Conservation (phyloP, 148 eudicot species). For the Camellia granthamiana region DNA sequence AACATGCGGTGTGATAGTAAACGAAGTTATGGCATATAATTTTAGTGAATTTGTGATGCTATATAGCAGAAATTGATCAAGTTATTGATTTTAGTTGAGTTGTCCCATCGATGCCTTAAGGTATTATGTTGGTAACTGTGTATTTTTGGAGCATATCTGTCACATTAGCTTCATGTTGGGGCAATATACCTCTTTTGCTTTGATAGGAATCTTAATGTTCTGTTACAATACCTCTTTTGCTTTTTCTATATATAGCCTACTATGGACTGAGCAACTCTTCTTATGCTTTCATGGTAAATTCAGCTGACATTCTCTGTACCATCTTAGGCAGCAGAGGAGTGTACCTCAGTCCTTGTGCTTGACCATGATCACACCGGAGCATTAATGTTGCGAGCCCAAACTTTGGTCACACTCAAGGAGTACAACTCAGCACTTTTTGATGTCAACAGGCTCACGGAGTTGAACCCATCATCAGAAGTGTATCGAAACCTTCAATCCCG, state of each 20-base stretch:
- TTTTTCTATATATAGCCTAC: not conserved
- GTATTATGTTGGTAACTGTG: not conserved
- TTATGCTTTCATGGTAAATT: not conserved
- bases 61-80: not conserved
- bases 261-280: not conserved
- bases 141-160: not conserved
- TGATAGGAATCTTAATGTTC: not conserved
- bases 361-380: constrained; percentile 90
- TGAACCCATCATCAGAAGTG: constrained; percentile 86
- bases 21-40: not conserved
- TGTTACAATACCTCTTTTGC: not conserved
- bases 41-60: not conserved
- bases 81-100: not conserved
- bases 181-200: not conserved
- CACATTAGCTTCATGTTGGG: not conserved
- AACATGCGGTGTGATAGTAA: not conserved
- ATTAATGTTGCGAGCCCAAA: constrained; percentile 92
- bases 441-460: constrained; percentile 82
- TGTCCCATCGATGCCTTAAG: not conserved
- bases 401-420: constrained; percentile 84
- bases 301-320: constrained; percentile 16
- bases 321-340: constrained; percentile 83
- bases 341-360: constrained; percentile 90
- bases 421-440: constrained; percentile 86
- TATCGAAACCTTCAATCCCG: constrained; percentile 80